Evolutionary conservation across 371 early-diverging fungal species (phyloP), one percentile per base, ranked within the genome.

Genomic region (Umbelopsis sp.): DNA sequence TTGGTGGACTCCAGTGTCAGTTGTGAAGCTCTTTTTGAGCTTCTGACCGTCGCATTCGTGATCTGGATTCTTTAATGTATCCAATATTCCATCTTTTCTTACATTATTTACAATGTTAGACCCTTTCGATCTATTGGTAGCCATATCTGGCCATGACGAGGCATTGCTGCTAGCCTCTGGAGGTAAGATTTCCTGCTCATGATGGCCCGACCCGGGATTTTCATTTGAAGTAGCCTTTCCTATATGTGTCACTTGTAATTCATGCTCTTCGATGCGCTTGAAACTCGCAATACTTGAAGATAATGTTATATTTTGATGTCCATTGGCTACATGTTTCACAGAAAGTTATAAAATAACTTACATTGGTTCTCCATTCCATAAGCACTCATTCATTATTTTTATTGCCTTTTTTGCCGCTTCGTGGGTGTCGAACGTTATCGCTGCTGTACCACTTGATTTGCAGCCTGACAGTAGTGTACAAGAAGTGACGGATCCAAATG

Each of bases 291-390:
- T 18, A n/a, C 48, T 51, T 9, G 10, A 20, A 20, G 10, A 9
- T 10, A 51, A 51, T 25, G 24, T 12, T 4, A 12, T 4, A 41
- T 4, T 7, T 41, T 41, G 24, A 51, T 51, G 25, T 12, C 12
- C 22, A 9, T 1, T 12, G 11, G 25, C 4, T 20, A 24, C 52
- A 51, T 12, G 8, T 8, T 20, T 3, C 6, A 51, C 9, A 51
- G 12, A 5, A 10, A 51, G 25, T 6, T 3, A 24, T 20, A 57
- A 35, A 16, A 11, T 11, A 3, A 35, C 18, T 57, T 57, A 57
- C 57, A 57, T 57, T n/a, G 16, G 57, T 12, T 35, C n/a, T 35
- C 18, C 57, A 57, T 57, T 57, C 57, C 57, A 57, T 8, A 57
- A n/a, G 29, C 29, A 57, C 18, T 35, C 18, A 35, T 57, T 57